These are phyloP conservation scores for Phytophthora vignae DNA, from an alignment of 352 stramenopile species.

Conservation along the genomic window DNA sequence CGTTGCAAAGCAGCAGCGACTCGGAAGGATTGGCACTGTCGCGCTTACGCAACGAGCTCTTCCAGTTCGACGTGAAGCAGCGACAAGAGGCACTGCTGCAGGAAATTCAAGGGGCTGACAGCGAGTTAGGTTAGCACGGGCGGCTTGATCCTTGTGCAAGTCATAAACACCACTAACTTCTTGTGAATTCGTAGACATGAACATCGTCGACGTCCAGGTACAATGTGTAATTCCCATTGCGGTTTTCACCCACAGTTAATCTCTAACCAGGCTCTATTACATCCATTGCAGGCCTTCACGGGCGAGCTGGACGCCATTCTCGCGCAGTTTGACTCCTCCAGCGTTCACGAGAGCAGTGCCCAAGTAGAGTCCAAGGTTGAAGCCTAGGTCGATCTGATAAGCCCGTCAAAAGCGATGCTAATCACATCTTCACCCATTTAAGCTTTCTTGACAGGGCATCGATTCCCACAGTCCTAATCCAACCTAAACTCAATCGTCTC, in stretches of 20 bases:
- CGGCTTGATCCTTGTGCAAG: neutral
- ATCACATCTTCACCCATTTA: neutral
- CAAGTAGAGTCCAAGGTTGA: constrained; percentile 6
- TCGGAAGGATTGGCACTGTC: constrained; percentile 18
- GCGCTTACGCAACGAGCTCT: constrained; percentile 54
- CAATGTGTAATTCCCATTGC: neutral
- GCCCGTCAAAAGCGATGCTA: neutral
- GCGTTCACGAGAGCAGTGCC: neutral
- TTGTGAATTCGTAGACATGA: neutral
- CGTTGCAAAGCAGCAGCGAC: constrained; percentile 8
- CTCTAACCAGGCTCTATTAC: neutral
- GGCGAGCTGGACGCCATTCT: constrained; percentile 62
- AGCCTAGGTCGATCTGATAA: constrained; percentile 6
- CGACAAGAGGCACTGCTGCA: constrained; percentile 45
- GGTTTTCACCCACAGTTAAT: neutral
- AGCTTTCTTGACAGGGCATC: neutral
- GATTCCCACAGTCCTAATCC: neutral
- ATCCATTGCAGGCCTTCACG: constrained; percentile 39
- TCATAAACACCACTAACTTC: neutral
- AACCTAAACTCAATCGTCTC: neutral
- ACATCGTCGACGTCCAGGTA: constrained; percentile 51
- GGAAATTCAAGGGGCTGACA: constrained; percentile 47
- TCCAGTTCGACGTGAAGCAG: constrained; percentile 64
- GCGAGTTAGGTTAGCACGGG: constrained; percentile 36
- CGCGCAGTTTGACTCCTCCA: constrained; percentile 47